Evolutionary conservation across 148 eudicot genomes (phyloP), one percentile per base, ranked within the genome.

Genomic region (Limonium bicolor): DNA sequence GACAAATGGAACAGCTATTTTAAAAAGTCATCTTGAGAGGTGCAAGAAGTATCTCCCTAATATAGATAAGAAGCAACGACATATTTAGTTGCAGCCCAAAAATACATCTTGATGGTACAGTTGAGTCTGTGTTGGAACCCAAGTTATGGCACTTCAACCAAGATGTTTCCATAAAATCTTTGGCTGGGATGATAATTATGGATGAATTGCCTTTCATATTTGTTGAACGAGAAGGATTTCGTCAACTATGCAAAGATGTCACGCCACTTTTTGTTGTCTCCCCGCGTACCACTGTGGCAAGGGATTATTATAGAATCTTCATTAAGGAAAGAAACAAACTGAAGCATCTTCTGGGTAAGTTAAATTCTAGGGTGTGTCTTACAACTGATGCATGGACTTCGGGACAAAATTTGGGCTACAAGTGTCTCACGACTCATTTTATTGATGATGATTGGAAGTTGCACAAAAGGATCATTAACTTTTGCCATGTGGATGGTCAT

Each of bases 161-260:
- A 35, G 54, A 50, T 5, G 18, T 6, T 0, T 7, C n/a, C 1
- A 31, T 30, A 48, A 20, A 15, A 20, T 50, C 23, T 2, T 6
- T 55, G 3, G 42, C 34, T 31, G 12, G 18, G 13, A 55, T 44
- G 59, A 55, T 55, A 15, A 43, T 55, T 10, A 20, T 45, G 2
- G 50, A 54, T 54, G 59, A 31, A 14, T 44, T 54, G 0, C 50
- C 59, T 9, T 55, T 55, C 9, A 36, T 2, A 0, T 36, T 42
- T 56, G 60, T 46, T n/a, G 44, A 56, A 4, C 9, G 29, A 4
- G 52, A 34, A 13, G 53, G 33, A 3, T 56, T 54, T 54, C 20
- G 39, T 5, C 6, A 32, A 20, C 42, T 54, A 11, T 13, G 10
- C 14, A 22, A 18, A 5, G 4, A 20, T 10, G 1, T n/a, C 2